Conservation (phyloP, 163 green algal species). For the Chlorella variabilis region DNA sequence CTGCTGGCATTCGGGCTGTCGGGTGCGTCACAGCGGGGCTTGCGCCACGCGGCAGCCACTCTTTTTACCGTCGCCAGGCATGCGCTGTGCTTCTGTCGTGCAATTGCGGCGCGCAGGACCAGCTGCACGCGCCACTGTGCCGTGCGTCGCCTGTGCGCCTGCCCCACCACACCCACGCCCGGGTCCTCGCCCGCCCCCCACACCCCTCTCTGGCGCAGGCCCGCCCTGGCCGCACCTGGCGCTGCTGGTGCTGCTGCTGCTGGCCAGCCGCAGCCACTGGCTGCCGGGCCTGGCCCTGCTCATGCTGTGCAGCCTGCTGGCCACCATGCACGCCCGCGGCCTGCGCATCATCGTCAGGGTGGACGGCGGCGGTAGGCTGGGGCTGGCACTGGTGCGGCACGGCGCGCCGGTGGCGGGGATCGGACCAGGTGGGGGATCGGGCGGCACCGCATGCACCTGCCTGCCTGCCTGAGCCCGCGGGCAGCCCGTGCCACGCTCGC, state of each 20-base stretch:
- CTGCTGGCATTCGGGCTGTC: slow-evolving; percentile 38
- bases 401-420: slow-evolving; percentile 43
- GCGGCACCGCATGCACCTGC: too few species aligned
- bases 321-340: slow-evolving; percentile 41
- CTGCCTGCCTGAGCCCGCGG: too few species aligned
- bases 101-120: too few species aligned
- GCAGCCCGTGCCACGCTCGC: too few species aligned
- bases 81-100: too few species aligned
- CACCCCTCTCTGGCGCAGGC: slow-evolving; percentile 10
- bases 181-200: too few species aligned
- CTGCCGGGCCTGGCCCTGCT: slow-evolving; percentile 40
- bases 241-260: slow-evolving; percentile 50
- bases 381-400: slow-evolving; percentile 47
- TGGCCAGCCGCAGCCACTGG: slow-evolving; percentile 46
- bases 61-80: too few species aligned
- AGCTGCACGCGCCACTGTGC: too few species aligned
- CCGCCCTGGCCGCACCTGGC: slow-evolving; percentile 54
- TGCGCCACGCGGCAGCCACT: not conserved
- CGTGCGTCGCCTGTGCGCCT: too few species aligned
- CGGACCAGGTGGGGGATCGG: slow-evolving; percentile 28
- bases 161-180: too few species aligned
- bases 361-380: slow-evolving; percentile 44
- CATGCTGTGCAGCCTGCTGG: slow-evolving; percentile 29
- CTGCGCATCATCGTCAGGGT: slow-evolving; percentile 47
- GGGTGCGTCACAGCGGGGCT: not conserved